Evolutionary conservation across 2,329 filamentous ascomycete species (phyloP), one percentile per base, ranked within the genome.

Genomic region (Ascochyta pisi): DNA sequence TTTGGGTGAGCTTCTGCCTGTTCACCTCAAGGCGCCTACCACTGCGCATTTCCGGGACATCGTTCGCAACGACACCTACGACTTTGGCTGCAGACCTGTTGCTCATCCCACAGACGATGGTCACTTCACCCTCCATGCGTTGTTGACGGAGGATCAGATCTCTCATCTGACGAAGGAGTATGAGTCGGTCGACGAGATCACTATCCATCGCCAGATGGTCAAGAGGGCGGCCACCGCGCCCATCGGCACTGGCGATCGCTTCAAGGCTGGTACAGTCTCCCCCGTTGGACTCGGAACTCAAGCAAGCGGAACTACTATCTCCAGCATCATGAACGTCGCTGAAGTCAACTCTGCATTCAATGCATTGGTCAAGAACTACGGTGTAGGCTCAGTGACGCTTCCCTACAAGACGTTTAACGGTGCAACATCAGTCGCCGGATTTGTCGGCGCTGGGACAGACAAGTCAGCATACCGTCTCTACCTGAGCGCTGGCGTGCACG

Each of bases 401-500:
- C 80, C 81, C 0, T 68, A 78, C 62, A 74, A 73, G 63, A 83
- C 81, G 0, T 76, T 79, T 60, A 75, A 82, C 41, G 76, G 76
- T 23, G 74, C 75, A 3, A 70, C 69, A 3, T 69, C 80, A 16
- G 64, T 73, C 22, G 80, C 77, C 6, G 75, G 66, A n/a, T 76
- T 76, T 52, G 74, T 83, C 31, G 82, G 82, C 22, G 77, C 77
- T 16, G 75, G 76, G 22, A 74, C 72, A n/a, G 74, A 76, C 60
- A 76, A 76, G 46, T 70, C 73, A 34, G 70, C 71, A 5, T 81
- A 82, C 62, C 62, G 52, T 33, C 78, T 84, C 26, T 83, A 83
- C 65, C 71, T 87, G 53, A 81, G 81, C 55, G 80, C 79, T 38
- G 82, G 77, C 24, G 79, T 86, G 42, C 84, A 86, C 62, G 82